Base-by-base conservation (phyloP, 805 yeast genomes). In the Ogataea allantospora region DNA sequence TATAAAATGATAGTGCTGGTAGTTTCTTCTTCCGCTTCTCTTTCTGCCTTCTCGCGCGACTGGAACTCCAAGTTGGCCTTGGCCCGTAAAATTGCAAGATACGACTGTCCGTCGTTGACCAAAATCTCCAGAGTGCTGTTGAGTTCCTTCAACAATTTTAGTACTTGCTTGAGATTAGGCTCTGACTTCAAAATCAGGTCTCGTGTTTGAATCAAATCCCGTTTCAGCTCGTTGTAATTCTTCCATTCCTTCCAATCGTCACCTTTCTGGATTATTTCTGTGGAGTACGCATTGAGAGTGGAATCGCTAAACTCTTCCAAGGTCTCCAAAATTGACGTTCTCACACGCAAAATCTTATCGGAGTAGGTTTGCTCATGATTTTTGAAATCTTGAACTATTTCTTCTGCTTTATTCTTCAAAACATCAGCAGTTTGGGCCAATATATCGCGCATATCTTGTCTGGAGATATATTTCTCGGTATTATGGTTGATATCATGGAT, bases 291-390 rank as follows among this genome's bases (percentile, higher is more conserved):
- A 47, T 65, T 70, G 38, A 83, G 69, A 19, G 84, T 70, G 6
- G 77, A 73, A 38, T 83, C 88, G 5, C 82, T 79, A 67, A 83
- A 84, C 44, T 83, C 83, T 57, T 83, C 89, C 54, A 80, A 72
- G 0, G 80, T 71, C 46, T 84, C 89, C 36, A 83, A 68, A 24
- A 80, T 71, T 14, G 64, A 56, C 14, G 63, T 55, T 51, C 75
- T 69, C 22, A 67, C 30, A 5, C 38, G 37, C 9, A 52, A 40
- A 14, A 64, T 43, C 17, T 50, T 60, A 3, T 58, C 50, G 27
- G 70, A 64, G 16, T 67, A 60, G 4, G 50, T 51, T 15, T 57
- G 47, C 27, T 67, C 58, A 9, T 58, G 47, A 6, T 52, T 38
- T 9, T 52, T 47, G 34, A 72, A 51, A 16, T 59, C 52, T 2